These are phyloP conservation scores for Globisporangium canariense DNA, from an alignment of 352 stramenopile genomes.

Conservation along the genomic window DNA sequence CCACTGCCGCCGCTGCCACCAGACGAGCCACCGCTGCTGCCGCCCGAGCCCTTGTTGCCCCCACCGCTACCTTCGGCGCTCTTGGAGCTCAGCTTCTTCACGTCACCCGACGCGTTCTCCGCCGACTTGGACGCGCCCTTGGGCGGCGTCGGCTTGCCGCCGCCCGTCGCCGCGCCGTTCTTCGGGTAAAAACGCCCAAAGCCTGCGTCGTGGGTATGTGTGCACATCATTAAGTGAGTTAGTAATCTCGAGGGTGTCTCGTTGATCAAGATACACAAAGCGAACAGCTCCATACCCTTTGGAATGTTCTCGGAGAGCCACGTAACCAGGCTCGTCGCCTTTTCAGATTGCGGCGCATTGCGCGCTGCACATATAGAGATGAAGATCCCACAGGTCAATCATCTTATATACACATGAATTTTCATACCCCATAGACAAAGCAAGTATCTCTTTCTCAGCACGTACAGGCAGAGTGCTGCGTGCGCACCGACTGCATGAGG, in stretches of 20 bases:
- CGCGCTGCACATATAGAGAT: constrained; percentile 26
- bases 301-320: constrained; percentile 83
- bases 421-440: not conserved
- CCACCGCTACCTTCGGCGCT: constrained; percentile 29
- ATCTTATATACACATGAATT: not conserved
- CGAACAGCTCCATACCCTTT: constrained; percentile 29
- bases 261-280: not conserved
- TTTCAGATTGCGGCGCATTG: constrained; percentile 36
- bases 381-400: not conserved
- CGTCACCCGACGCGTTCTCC: constrained; percentile 43
- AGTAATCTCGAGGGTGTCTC: no score
- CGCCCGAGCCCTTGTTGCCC: constrained; percentile 31
- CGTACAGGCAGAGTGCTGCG: constrained; percentile 61
- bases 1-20: constrained; percentile 32
- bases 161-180: constrained; percentile 34
- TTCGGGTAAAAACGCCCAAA: constrained; percentile 87
- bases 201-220: constrained; percentile 21
- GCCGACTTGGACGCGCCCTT: constrained; percentile 47
- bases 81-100: constrained; percentile 77
- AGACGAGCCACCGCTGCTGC: constrained; percentile 25
- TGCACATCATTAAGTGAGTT: not conserved
- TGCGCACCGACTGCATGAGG: constrained; percentile 46
- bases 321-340: constrained; percentile 59
- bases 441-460: not conserved
- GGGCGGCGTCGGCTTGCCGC: constrained; percentile 39